Conservation (phyloP, 2,329 filamentous ascomycete species). For the Trichoderma asperellum region DNA sequence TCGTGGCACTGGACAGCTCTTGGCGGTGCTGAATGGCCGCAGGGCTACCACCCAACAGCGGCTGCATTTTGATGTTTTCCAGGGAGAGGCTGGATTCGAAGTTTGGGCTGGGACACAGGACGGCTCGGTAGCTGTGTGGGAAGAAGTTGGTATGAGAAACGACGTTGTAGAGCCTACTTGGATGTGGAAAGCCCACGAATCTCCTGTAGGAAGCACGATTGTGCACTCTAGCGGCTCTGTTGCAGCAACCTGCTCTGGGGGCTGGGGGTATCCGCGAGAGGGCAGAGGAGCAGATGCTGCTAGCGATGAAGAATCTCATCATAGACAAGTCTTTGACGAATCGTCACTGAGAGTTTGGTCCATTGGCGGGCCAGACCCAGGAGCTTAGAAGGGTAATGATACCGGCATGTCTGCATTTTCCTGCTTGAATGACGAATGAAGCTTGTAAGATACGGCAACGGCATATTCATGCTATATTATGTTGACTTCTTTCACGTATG, state of each 20-base stretch:
- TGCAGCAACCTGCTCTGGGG: constrained; percentile 59
- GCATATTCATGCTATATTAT: constrained; percentile 11
- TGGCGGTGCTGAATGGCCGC: constrained; percentile 58
- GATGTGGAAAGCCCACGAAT: constrained; percentile 54
- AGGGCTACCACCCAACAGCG: constrained; percentile 58
- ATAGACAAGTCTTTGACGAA: constrained; percentile 30
- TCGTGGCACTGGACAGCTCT: constrained; percentile 60
- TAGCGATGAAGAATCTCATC: neutral
- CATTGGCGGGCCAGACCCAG: constrained; percentile 9
- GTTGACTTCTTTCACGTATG: neutral
- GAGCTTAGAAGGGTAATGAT: neutral
- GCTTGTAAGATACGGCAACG: neutral
- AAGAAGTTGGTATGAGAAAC: constrained; percentile 54
- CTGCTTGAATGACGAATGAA: neutral
- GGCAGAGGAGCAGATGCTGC: neutral
- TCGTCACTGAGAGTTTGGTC: constrained; percentile 35
- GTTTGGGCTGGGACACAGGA: constrained; percentile 63
- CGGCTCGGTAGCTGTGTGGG: constrained; percentile 62
- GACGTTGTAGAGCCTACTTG: constrained; percentile 53
- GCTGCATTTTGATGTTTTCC: constrained; percentile 59
- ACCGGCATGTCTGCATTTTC: neutral
- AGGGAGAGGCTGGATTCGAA: constrained; percentile 53
- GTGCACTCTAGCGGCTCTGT: constrained; percentile 61
- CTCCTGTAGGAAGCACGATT: constrained; percentile 54
- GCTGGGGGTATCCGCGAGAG: constrained; percentile 48